A percentile compares a stretch with the other conserved stretches of the same genome.
Conservation (phyloP, 768 basidiomycete genomes). For the Amanita pseudoporphyria region DNA sequence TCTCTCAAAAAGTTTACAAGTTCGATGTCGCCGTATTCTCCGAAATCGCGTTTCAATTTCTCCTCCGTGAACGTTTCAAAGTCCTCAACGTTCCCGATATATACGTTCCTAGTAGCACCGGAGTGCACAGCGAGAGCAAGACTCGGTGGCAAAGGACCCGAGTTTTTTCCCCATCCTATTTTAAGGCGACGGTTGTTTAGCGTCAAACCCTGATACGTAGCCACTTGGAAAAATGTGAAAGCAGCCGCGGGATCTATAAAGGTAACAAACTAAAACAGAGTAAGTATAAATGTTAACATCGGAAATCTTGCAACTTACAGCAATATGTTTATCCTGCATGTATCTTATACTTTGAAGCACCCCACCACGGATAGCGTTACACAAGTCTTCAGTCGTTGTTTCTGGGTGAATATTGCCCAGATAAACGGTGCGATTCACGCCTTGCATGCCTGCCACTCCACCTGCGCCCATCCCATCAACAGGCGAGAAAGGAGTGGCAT, state of each 20-base stretch:
- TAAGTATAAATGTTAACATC: conserved; percentile 1
- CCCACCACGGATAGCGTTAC: conserved; percentile 95
- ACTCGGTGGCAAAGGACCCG: conserved; percentile 76
- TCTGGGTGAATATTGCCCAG: conserved; percentile 96
- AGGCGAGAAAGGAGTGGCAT: conserved; percentile 35
- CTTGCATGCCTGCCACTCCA: conserved; percentile 27
- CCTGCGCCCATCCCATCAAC: conserved; percentile 29
- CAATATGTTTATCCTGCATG: conserved; percentile 96
- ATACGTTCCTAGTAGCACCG: conserved; percentile 94
- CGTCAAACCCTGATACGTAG: conserved; percentile 81
- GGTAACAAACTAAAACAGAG: conserved; percentile 68
- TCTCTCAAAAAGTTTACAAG: conserved; percentile 93
- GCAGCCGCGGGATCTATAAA: conserved; percentile 93
- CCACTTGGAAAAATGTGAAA: conserved; percentile 89
- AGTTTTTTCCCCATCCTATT: conserved; percentile 97
- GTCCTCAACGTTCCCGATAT: conserved; percentile 92
- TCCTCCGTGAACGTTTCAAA: conserved; percentile 90
- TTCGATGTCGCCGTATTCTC: conserved; percentile 94
- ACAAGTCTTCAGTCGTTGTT: conserved; percentile 89
- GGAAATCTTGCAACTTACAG: conserved; percentile 41
- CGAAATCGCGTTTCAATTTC: conserved; percentile 85
- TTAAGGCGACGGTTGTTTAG: conserved; percentile 92
- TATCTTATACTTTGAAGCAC: conserved; percentile 92
- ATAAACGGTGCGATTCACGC: conserved; percentile 89
- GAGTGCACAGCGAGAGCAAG: conserved; percentile 84